A percentile compares a stretch with the other conserved stretches of the same genome.
Evolutionary conservation across 2,329 filamentous ascomycete genomes (phyloP).

Genomic region (Amylocarpus encephaloides): DNA sequence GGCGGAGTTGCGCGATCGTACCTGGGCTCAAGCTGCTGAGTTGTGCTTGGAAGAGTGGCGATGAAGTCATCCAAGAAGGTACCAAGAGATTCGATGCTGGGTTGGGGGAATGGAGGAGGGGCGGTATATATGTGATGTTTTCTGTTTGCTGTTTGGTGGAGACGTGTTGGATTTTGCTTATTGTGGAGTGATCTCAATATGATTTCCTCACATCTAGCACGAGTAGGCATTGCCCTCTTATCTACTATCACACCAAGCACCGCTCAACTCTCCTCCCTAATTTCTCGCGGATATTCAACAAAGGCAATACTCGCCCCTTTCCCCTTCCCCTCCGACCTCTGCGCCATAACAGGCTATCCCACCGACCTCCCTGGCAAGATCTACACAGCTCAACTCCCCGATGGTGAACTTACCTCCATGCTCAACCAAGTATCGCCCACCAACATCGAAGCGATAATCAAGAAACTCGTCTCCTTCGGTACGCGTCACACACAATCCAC

Average conservation of each 20-base stretch:
- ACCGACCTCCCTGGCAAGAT: slow-evolving; percentile 1
- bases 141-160: not conserved
- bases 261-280: not conserved
- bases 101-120: not conserved
- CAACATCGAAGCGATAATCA: slow-evolving; percentile 44
- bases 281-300: not conserved
- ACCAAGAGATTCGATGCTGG: not conserved
- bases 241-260: not conserved
- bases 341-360: slow-evolving; percentile 1
- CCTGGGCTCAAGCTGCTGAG: no score
- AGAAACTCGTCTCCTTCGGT: slow-evolving; percentile 49
- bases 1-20: no score
- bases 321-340: not conserved
- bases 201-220: not conserved
- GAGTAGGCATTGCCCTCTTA: not conserved
- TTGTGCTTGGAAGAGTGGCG: no score
- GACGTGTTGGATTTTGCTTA: not conserved
- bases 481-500: slow-evolving; percentile 50
- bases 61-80: not conserved
- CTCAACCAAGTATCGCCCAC: slow-evolving; percentile 25
- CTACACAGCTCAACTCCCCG: slow-evolving; percentile 18
- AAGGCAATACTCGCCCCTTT: not conserved
- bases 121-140: not conserved
- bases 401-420: slow-evolving; percentile 13
- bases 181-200: not conserved